These are phyloP conservation scores for Kluyveromyces wickerhamii DNA, from an alignment of 805 yeast genomes.

Conservation along the genomic window DNA sequence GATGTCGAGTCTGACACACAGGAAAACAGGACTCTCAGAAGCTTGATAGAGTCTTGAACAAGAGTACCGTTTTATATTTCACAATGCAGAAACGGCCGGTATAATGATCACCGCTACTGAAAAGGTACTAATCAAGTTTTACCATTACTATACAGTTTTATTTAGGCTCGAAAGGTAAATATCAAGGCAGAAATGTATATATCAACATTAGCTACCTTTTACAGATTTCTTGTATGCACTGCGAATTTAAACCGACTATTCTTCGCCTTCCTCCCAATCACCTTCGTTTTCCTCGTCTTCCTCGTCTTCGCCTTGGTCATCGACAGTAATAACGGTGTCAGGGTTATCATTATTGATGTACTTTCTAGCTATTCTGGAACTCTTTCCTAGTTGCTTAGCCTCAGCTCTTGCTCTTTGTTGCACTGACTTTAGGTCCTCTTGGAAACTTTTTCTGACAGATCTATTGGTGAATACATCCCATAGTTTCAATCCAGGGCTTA, in stretches of 20 bases:
- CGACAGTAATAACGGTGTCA: conserved; percentile 56
- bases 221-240: too few relatives aligned
- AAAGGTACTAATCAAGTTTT: not conserved
- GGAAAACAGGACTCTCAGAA: conserved; percentile 16
- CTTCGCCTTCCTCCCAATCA: conserved; percentile 32
- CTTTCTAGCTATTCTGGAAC: conserved; percentile 71
- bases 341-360: conserved; percentile 40
- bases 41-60: too few relatives aligned
- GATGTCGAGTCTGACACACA: conserved; percentile 19
- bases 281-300: conserved; percentile 48
- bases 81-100: not conserved
- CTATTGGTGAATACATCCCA: conserved; percentile 88
- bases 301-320: conserved; percentile 56
- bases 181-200: too few relatives aligned
- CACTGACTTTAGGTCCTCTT: conserved; percentile 44
- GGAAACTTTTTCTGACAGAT: conserved; percentile 65
- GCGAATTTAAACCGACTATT: too few relatives aligned
- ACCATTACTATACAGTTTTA: conserved; percentile 2
- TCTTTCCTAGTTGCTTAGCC: conserved; percentile 47
- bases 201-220: too few relatives aligned
- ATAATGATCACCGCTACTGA: not conserved
- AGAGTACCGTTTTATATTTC: too few relatives aligned
- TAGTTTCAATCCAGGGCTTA: conserved; percentile 71
- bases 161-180: too few relatives aligned
- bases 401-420: conserved; percentile 51